These are phyloP conservation scores for Pisolithus tinctorius DNA, from an alignment of 768 basidiomycete genomes.

Conservation along the genomic window DNA sequence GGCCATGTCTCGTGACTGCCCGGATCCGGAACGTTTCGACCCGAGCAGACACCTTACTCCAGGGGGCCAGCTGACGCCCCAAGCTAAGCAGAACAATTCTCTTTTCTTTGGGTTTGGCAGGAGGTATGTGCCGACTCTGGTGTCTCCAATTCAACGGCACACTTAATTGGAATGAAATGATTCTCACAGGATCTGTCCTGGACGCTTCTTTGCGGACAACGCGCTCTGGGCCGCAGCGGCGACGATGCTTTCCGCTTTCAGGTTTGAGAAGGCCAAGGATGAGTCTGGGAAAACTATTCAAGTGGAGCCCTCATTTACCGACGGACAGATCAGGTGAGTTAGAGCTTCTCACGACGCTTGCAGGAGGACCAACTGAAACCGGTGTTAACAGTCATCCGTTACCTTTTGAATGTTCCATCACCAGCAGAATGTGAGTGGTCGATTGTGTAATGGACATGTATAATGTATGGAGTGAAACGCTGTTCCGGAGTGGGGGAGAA, in stretches of 20 bases:
- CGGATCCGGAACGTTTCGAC: background rate
- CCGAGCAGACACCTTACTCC: background rate
- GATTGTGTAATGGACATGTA: background rate
- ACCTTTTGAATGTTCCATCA: background rate
- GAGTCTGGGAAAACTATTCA: background rate
- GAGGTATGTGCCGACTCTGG: background rate
- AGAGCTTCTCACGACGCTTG: too few species aligned
- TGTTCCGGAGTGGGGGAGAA: constrained; percentile 11
- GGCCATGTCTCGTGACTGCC: background rate
- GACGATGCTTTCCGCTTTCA: background rate
- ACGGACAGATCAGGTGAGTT: background rate
- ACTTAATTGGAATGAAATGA: background rate
- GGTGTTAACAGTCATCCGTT: background rate
- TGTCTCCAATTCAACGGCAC: background rate
- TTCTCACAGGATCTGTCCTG: background rate
- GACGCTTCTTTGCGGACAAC: background rate
- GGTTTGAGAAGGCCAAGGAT: background rate
- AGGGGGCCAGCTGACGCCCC: background rate
- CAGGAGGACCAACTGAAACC: too few species aligned
- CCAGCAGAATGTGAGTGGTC: background rate
- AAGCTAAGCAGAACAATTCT: background rate
- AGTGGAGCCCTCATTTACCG: background rate
- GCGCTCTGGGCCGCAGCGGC: background rate
- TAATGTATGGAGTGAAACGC: background rate
- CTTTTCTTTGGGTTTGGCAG: constrained; percentile 1